Conservation (phyloP, 768 basidiomycete genomes). For the Pisolithus albus region DNA sequence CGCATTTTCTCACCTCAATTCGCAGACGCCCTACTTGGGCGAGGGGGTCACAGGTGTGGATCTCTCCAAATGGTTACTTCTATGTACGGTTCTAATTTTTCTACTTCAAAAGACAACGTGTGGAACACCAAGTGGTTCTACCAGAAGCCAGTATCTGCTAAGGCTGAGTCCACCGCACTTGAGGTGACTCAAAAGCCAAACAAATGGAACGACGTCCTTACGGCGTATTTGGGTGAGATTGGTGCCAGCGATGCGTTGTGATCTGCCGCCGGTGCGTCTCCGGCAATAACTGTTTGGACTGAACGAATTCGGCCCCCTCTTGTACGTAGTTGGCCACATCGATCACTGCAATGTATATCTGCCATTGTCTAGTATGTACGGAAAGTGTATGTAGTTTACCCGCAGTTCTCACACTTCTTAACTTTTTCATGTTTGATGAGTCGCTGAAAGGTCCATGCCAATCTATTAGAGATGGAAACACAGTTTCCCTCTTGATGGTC, state of each 20-base stretch:
- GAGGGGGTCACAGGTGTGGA: neutral
- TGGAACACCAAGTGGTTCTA: neutral
- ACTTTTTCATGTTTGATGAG: too few relatives aligned
- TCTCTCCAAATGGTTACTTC: neutral
- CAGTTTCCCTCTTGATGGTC: too few relatives aligned
- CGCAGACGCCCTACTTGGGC: neutral
- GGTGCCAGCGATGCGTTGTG: neutral
- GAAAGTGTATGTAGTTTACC: too few relatives aligned
- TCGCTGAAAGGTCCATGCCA: too few relatives aligned
- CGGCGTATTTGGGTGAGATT: neutral
- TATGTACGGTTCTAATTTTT: neutral
- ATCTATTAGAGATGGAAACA: too few relatives aligned
- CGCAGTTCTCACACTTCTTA: too few relatives aligned
- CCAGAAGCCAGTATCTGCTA: neutral
- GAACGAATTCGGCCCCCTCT: too few relatives aligned
- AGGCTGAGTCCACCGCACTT: neutral
- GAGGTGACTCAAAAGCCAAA: neutral
- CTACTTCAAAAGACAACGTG: neutral
- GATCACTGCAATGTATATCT: too few relatives aligned
- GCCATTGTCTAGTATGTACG: too few relatives aligned
- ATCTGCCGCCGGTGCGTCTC: too few relatives aligned
- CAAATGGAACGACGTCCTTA: neutral
- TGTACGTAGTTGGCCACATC: too few relatives aligned
- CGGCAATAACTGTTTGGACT: too few relatives aligned
- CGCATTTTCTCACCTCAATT: neutral